phyloP scores from a whole-genome alignment of 805 yeast species.

The Candida ascalaphidarum region DNA sequence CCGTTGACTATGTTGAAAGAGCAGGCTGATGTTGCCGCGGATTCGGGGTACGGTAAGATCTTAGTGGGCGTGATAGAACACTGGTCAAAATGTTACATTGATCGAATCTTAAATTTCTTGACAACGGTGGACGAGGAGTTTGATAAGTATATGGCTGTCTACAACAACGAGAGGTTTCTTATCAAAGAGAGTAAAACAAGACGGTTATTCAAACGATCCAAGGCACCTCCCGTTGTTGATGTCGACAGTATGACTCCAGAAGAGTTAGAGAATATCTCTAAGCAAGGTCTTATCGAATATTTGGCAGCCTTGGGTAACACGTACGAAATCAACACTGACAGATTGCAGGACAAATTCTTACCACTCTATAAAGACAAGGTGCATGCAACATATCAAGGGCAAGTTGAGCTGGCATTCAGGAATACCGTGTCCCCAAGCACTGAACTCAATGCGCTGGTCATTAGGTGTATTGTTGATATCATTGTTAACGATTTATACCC shows the following conservation, averaged over 20 bases:
- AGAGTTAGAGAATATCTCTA: constrained; percentile 26
- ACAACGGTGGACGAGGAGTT: constrained; percentile 39
- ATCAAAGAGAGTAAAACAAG: constrained; percentile 36
- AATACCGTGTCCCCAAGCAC: constrained; percentile 52
- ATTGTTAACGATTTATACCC: constrained; percentile 65
- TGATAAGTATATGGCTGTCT: constrained; percentile 32
- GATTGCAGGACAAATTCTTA: constrained; percentile 57
- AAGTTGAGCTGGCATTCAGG: constrained; percentile 27
- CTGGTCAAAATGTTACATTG: constrained; percentile 52
- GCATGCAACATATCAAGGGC: constrained; percentile 29
- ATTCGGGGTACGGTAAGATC: constrained; percentile 72
- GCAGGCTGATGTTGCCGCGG: constrained; percentile 83
- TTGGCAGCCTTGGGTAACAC: constrained; percentile 79
- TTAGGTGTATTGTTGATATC: constrained; percentile 57
- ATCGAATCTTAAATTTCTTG: constrained; percentile 60
- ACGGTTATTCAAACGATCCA: constrained; percentile 21
- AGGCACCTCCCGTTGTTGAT: constrained; percentile 11
- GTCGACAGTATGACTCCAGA: constrained; percentile 33
- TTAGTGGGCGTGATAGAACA: constrained; percentile 70
- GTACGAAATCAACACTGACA: constrained; percentile 66
- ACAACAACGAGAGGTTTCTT: constrained; percentile 28
- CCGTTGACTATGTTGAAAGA: constrained; percentile 81
- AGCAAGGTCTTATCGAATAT: constrained; percentile 74
- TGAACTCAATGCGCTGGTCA: constrained; percentile 73
- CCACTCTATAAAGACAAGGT: constrained; percentile 56